phyloP scores from a whole-genome alignment of 2,329 filamentous ascomycete species.

The Sordariomycetes sp. region DNA sequence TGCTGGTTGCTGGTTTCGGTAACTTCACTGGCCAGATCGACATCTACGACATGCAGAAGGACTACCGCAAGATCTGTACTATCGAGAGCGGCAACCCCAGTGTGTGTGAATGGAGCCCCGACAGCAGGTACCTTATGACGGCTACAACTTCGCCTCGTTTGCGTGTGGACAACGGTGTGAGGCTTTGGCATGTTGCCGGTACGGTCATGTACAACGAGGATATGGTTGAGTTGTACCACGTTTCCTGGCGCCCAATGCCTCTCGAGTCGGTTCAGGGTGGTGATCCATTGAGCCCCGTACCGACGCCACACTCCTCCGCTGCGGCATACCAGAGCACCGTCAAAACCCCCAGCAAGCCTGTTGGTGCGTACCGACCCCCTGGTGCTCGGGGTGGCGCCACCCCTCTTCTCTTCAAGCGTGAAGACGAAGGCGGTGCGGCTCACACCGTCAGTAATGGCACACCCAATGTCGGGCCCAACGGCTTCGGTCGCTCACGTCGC shows the following conservation, averaged over 20 bases:
- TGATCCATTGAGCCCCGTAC: conserved; percentile 66
- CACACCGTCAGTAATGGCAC: conserved; percentile 74
- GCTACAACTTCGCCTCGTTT: conserved; percentile 95
- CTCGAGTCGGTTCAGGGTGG: conserved; percentile 47
- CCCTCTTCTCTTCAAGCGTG: conserved; percentile 90
- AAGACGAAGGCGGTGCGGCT: conserved; percentile 90
- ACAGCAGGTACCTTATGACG: conserved; percentile 90
- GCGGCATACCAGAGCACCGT: conserved; percentile 71
- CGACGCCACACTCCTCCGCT: conserved; percentile 74
- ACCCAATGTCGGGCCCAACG: conserved; percentile 61
- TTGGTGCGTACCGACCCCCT: conserved; percentile 92
- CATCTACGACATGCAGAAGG: conserved; percentile 91
- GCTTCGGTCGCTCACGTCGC: conserved; percentile 69
- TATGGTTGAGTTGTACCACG: conserved; percentile 88
- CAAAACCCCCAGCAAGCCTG: conserved; percentile 93
- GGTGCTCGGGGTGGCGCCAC: conserved; percentile 84
- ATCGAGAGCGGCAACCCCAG: conserved; percentile 95
- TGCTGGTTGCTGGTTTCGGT: conserved; percentile 90
- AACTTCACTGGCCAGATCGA: conserved; percentile 97
- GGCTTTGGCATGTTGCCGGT: conserved; percentile 88
- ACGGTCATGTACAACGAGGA: conserved; percentile 92
- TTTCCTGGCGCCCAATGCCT: conserved; percentile 74
- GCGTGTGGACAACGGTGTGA: conserved; percentile 92
- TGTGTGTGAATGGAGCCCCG: conserved; percentile 94
- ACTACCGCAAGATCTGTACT: conserved; percentile 84